Evolutionary conservation across 139 green algal species (phyloP), one percentile per base, ranked within the genome.

Genomic region (Picochlorum sp.): DNA sequence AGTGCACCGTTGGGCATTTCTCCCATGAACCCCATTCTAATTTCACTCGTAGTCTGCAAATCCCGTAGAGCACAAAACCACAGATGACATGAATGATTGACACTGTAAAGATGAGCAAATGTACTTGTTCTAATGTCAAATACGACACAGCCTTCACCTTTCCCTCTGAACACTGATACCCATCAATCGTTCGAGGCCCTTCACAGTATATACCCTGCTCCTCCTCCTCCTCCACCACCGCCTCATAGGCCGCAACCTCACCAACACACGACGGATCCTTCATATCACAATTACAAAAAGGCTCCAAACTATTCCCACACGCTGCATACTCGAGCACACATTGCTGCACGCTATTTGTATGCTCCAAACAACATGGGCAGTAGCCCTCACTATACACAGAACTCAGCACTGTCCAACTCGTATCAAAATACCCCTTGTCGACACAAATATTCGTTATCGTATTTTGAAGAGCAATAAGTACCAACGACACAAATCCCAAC

Each of bases 281-380:
- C 13, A 58, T 52, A 52, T 65, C 23, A 52, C 58, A 65, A 52
- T 65, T 65, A 26, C 58, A 65, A 23, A 65, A 65, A 13, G 18
- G 18, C 14, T 65, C 58, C 21, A 51, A 28, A 45, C 4, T 21
- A 50, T 65, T 65, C 15, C 58, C 58, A 23, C 58, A 65, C 13
- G 13, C 23, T 18, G 58, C 20, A 65, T 32, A 57, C 21, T 65
- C 41, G 13, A 58, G 23, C 13, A 65, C 20, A 32, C 58, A 65
- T 24, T 65, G 41, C 23, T 65, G 58, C 41, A 50, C 23, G 20
- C 13, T 30, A 30, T 59, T 30, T 16, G 51, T 59, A 30, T 59
- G 13, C 23, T 59, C 13, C 0, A 59, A 34, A 59, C 51, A 59
- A 34, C 51, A 59, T 9, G 20, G 20, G 9, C 51, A 59, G 6